Conservation (phyloP, 2,329 filamentous ascomycete genomes). For the Diaporthe sp. region DNA sequence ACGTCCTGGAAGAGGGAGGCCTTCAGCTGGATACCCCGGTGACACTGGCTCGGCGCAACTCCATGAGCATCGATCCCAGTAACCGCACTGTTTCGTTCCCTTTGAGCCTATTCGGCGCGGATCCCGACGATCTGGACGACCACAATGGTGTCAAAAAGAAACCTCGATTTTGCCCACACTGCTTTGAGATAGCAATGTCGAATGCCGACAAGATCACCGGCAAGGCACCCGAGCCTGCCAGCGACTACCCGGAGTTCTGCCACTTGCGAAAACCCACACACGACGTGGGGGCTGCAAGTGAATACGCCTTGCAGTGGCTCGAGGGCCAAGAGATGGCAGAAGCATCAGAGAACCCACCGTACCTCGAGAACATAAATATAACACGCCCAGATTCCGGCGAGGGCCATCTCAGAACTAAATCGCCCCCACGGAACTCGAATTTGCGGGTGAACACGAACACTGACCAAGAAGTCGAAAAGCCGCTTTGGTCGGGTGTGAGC, state of each 20-base stretch:
- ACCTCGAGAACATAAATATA: not conserved
- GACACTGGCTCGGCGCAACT: slow-evolving; percentile 20
- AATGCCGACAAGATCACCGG: slow-evolving; percentile 6
- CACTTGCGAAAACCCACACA: slow-evolving; percentile 6
- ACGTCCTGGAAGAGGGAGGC: slow-evolving; percentile 26
- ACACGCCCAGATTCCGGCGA: not conserved
- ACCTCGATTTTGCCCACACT: slow-evolving; percentile 32
- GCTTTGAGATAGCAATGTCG: slow-evolving; percentile 35
- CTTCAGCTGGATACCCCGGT: slow-evolving; percentile 2
- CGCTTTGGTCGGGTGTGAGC: slow-evolving; percentile 22
- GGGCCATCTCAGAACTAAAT: not conserved
- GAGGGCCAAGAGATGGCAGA: slow-evolving; percentile 8
- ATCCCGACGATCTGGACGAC: slow-evolving; percentile 17
- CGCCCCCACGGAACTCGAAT: not conserved
- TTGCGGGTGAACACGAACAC: slow-evolving; percentile 11
- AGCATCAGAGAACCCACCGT: not conserved
- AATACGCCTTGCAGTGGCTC: slow-evolving; percentile 33
- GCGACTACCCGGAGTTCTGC: slow-evolving; percentile 29
- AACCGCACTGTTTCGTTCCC: slow-evolving; percentile 26
- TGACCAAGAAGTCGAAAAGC: slow-evolving; percentile 4
- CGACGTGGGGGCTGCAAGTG: slow-evolving; percentile 27
- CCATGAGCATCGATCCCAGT: slow-evolving; percentile 23
- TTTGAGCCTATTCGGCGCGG: slow-evolving; percentile 20
- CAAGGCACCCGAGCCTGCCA: not conserved
- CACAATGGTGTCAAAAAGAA: slow-evolving; percentile 16